Conservation (phyloP, 768 basidiomycete genomes). For the Naganishia antarctica region DNA sequence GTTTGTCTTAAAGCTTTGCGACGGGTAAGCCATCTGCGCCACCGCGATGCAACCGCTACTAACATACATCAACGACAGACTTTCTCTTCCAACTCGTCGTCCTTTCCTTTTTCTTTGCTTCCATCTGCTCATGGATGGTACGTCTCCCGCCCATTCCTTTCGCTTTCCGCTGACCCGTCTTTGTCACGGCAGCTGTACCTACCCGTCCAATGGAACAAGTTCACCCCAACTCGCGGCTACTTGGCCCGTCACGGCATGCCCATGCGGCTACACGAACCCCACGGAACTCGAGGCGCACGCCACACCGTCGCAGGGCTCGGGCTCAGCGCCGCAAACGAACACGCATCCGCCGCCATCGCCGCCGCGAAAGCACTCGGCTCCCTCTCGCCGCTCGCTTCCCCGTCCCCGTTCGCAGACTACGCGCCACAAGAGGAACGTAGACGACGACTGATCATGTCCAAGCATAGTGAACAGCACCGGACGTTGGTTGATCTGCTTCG, state of each 20-base stretch:
- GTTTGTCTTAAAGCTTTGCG: not conserved
- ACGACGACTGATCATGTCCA: slow-evolving; percentile 12
- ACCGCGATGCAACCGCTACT: not conserved
- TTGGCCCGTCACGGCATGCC: not conserved
- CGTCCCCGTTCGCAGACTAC: not conserved
- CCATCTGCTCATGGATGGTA: slow-evolving; percentile 24
- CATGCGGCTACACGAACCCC: slow-evolving; percentile 1
- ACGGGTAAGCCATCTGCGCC: not conserved
- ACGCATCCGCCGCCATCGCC: not conserved
- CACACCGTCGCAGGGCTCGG: too few species aligned
- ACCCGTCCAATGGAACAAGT: slow-evolving; percentile 20
- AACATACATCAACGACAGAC: not conserved
- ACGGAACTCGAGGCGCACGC: too few species aligned
- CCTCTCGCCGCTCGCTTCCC: not conserved
- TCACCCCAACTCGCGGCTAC: not conserved
- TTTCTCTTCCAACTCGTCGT: slow-evolving; percentile 16
- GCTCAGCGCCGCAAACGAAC: too few species aligned
- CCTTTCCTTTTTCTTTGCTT: slow-evolving; percentile 16
- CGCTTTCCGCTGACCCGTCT: not conserved
- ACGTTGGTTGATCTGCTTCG: slow-evolving; percentile 20
- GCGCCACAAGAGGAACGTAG: not conserved
- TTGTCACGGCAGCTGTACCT: slow-evolving; percentile 13
- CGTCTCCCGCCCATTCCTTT: not conserved
- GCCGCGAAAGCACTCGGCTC: slow-evolving; percentile 7
- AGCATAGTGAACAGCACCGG: slow-evolving; percentile 22